A percentile compares a stretch with the other conserved stretches of the same genome.
phyloP scores from a whole-genome alignment of 2,329 filamentous ascomycete genomes.

The Fusarium torreyae region DNA sequence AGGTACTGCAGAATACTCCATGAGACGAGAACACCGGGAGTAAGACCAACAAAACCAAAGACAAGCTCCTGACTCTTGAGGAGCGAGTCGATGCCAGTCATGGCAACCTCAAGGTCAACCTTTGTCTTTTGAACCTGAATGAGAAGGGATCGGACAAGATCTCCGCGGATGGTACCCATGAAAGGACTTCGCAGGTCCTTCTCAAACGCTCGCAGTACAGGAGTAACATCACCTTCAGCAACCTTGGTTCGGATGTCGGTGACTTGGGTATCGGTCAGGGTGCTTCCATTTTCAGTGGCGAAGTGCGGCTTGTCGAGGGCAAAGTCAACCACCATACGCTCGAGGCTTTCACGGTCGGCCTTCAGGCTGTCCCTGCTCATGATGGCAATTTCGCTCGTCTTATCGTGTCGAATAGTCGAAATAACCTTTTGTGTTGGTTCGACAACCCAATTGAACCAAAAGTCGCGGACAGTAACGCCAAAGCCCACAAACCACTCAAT shows the following conservation, averaged over 20 bases:
- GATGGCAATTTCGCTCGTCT: conserved; percentile 93
- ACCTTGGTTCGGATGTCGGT: conserved; percentile 83
- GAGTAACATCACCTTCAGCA: conserved; percentile 91
- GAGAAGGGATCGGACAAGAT: conserved; percentile 88
- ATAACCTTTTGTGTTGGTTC: conserved; percentile 87
- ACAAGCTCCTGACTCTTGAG: conserved; percentile 97
- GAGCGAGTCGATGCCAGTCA: conserved; percentile 94
- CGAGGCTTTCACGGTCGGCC: conserved; percentile 90
- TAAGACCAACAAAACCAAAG: conserved; percentile 96
- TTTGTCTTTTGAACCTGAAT: conserved; percentile 99
- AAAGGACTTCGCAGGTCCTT: conserved; percentile 88
- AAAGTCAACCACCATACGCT: conserved; percentile 99
- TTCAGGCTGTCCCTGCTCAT: conserved; percentile 95
- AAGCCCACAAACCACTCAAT: conserved; percentile 84
- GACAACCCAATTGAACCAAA: conserved; percentile 97
- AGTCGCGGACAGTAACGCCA: conserved; percentile 85
- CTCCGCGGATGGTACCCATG: conserved; percentile 84
- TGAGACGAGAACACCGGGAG: conserved; percentile 90
- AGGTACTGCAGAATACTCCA: conserved; percentile 83
- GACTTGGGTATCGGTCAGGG: conserved; percentile 78
- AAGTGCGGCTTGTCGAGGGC: conserved; percentile 84
- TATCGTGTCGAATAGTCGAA: conserved; percentile 92
- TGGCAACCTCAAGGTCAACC: conserved; percentile 95
- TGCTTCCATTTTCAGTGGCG: conserved; percentile 60
- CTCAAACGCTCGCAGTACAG: conserved; percentile 92